Conservation (phyloP, 257 asterid genomes). For the Solanum chilense region DNA sequence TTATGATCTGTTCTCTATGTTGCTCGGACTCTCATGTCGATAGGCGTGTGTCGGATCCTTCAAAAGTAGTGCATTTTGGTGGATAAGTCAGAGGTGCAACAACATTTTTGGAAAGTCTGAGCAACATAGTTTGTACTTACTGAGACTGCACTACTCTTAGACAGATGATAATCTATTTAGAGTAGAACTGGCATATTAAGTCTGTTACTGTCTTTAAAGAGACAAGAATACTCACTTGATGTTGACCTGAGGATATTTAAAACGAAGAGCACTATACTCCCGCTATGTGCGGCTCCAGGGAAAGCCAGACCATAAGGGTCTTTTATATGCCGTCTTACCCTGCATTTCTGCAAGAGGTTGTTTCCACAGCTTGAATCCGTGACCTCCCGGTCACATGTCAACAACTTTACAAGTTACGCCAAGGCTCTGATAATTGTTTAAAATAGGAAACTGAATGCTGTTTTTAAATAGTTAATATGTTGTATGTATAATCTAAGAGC, state of each 20-base stretch:
- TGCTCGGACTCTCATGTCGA: neutral
- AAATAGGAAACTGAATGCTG: neutral
- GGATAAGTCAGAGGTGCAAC: neutral
- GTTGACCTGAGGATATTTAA: neutral
- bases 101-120: neutral
- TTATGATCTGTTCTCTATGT: neutral
- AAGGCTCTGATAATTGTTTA: neutral
- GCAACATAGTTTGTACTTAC: neutral
- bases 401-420: too few relatives aligned
- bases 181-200: neutral
- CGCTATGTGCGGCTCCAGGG: too few relatives aligned
- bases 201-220: neutral
- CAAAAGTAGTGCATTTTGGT: neutral
- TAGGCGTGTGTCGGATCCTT: neutral
- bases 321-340: too few relatives aligned
- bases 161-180: neutral
- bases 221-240: neutral
- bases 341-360: too few relatives aligned
- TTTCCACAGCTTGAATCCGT: too few relatives aligned
- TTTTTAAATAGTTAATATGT: neutral
- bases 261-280: neutral
- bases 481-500: conserved; percentile 1
- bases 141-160: neutral
- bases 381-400: too few relatives aligned
- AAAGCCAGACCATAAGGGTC: too few relatives aligned